These are phyloP conservation scores for Halenospora varia DNA, from an alignment of 495 filamentous ascomycete genomes.

Conservation along the genomic window DNA sequence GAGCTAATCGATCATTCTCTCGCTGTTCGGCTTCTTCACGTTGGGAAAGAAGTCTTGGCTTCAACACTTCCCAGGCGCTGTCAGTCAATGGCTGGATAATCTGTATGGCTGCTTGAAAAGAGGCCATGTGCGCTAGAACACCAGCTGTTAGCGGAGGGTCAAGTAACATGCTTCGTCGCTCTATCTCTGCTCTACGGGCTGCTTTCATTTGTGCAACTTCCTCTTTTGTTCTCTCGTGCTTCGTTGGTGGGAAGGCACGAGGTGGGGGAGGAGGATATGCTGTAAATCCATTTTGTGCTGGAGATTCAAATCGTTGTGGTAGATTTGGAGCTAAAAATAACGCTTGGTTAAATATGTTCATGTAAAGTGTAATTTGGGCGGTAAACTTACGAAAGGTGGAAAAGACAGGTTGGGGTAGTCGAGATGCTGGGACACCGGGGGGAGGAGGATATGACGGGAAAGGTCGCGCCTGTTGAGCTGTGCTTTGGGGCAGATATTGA, in stretches of 20 bases:
- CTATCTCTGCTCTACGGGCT: constrained; percentile 59
- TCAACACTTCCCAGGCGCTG: constrained; percentile 58
- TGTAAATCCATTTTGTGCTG: constrained; percentile 18
- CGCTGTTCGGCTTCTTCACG: constrained; percentile 51
- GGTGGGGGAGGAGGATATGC: constrained; percentile 11
- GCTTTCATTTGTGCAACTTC: constrained; percentile 51
- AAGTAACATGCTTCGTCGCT: constrained; percentile 56
- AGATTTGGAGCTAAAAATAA: constrained; percentile 13
- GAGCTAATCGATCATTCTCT: constrained; percentile 41
- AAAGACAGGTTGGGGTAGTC: no score
- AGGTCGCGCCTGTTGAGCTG: not conserved
- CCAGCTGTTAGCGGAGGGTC: constrained; percentile 55
- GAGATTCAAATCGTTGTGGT: constrained; percentile 23
- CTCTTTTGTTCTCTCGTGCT: constrained; percentile 39
- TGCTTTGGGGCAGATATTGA: not conserved
- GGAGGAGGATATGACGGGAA: no score
- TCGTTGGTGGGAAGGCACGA: constrained; percentile 17
- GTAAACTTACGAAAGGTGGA: no score
- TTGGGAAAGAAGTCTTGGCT: constrained; percentile 62
- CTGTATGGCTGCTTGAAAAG: constrained; percentile 66
- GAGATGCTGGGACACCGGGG: no score
- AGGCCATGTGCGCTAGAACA: constrained; percentile 60
- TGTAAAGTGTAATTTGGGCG: no score
- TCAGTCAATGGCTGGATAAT: constrained; percentile 61
- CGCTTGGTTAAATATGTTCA: not conserved